Percentiles rank a stretch among this genome's conserved stretches.
These are phyloP conservation scores for Carex cristatella DNA, from an alignment of 176 grass and related monocot genomes.

Conservation along the genomic window DNA sequence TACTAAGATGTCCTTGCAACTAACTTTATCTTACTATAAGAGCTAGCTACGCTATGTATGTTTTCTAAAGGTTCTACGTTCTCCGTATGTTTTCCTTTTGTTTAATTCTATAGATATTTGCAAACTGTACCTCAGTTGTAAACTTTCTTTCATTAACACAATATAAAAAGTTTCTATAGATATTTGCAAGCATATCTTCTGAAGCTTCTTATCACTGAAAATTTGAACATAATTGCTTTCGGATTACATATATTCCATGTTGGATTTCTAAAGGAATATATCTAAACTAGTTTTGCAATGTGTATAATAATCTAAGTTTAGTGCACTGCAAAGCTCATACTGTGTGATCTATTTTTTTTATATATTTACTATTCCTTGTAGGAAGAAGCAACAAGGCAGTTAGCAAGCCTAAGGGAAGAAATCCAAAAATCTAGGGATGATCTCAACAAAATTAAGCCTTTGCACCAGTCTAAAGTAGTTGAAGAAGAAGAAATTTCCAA, in stretches of 20 bases:
- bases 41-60: not conserved
- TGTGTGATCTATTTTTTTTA: not conserved
- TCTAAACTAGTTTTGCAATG: not conserved
- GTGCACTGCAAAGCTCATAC: not conserved
- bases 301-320: not conserved
- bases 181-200: conserved; percentile 4
- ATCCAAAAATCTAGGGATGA: conserved; percentile 84
- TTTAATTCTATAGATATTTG: not conserved
- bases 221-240: conserved; percentile 18
- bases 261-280: conserved; percentile 13
- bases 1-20: not conserved
- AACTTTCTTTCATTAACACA: too few species aligned
- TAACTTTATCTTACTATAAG: not conserved
- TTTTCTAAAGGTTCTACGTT: not conserved
- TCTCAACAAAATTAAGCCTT: conserved; percentile 67
- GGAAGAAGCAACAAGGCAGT: conserved; percentile 76
- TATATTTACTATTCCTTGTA: conserved; percentile 25
- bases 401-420: conserved; percentile 66
- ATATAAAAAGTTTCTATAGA: too few species aligned
- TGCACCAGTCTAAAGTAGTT: conserved; percentile 66
- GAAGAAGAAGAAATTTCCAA: conserved; percentile 93
- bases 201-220: not conserved
- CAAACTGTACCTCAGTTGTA: too few species aligned
- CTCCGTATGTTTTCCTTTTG: not conserved
- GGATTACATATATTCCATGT: not conserved